These are phyloP conservation scores for Pilatotrama ljubarskyi DNA, from an alignment of 768 basidiomycete genomes.

Conservation along the genomic window DNA sequence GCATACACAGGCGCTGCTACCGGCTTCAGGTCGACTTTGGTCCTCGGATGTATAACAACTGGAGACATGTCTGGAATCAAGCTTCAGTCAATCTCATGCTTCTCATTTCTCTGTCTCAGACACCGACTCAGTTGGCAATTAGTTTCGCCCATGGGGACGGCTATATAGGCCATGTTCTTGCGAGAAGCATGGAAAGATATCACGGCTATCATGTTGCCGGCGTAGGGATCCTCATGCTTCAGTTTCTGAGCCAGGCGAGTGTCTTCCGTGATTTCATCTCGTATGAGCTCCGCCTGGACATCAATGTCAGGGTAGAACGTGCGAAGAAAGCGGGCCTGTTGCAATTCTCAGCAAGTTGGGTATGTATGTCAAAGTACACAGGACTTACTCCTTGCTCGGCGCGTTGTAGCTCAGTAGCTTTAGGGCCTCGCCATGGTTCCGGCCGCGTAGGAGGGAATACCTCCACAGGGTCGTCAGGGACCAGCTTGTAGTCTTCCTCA, in stretches of 20 bases:
- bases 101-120: background rate
- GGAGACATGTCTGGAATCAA: slow-evolving; percentile 49
- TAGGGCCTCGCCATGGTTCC: slow-evolving; percentile 32
- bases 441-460: slow-evolving; percentile 57
- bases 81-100: slow-evolving; percentile 1
- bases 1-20: slow-evolving; percentile 40
- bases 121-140: slow-evolving; percentile 60
- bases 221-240: slow-evolving; percentile 53
- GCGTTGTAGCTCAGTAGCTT: slow-evolving; percentile 38
- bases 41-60: slow-evolving; percentile 30
- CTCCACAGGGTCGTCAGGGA: slow-evolving; percentile 36
- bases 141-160: slow-evolving; percentile 67
- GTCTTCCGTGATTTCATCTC: slow-evolving; percentile 54
- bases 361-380: background rate
- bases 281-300: slow-evolving; percentile 66
- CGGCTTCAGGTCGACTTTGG: slow-evolving; percentile 39
- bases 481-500: slow-evolving; percentile 34
- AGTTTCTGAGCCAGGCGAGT: slow-evolving; percentile 36
- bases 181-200: slow-evolving; percentile 33
- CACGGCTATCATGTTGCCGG: slow-evolving; percentile 54
- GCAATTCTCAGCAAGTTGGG: background rate
- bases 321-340: slow-evolving; percentile 70
- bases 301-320: slow-evolving; percentile 73
- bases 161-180: slow-evolving; percentile 37
- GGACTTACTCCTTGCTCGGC: slow-evolving; percentile 65